A percentile compares a stretch with the other conserved stretches of the same genome.
phyloP scores from a whole-genome alignment of 2,329 filamentous ascomycete genomes.

The Cladosporium cucumerinum region DNA sequence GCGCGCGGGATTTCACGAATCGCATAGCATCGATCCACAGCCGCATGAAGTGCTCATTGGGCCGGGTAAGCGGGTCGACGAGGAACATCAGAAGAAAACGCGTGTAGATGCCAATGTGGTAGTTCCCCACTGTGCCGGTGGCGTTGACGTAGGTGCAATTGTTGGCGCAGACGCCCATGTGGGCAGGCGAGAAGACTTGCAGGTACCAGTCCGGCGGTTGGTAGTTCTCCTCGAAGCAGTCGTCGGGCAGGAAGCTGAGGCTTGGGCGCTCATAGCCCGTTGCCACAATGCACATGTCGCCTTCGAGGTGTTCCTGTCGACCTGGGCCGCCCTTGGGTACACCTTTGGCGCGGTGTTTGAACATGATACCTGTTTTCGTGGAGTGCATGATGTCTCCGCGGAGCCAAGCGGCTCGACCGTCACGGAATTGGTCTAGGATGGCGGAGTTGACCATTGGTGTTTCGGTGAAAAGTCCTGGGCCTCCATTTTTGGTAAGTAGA shows the following conservation, averaged over 20 bases:
- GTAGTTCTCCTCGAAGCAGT: constrained; percentile 71
- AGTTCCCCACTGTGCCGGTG: constrained; percentile 80
- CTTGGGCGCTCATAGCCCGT: constrained; percentile 76
- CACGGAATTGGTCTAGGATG: constrained; percentile 70
- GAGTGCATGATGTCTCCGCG: constrained; percentile 74
- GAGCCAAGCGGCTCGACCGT: constrained; percentile 71
- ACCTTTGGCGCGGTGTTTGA: constrained; percentile 69
- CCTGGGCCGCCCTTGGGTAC: constrained; percentile 76
- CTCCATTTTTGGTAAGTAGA: constrained; percentile 30
- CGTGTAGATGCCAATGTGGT: constrained; percentile 88
- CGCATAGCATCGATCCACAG: constrained; percentile 83
- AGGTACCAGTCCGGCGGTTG: constrained; percentile 83
- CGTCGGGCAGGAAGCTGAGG: constrained; percentile 68
- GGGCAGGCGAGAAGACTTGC: constrained; percentile 74
- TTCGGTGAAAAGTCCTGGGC: constrained; percentile 72
- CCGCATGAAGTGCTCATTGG: constrained; percentile 71
- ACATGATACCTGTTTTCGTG: constrained; percentile 59
- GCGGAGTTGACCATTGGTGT: constrained; percentile 87
- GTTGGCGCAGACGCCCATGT: constrained; percentile 72
- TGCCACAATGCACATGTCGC: constrained; percentile 77
- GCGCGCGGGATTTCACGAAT: constrained; percentile 64
- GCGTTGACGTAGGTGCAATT: constrained; percentile 81
- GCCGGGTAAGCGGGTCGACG: constrained; percentile 71
- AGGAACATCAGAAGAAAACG: constrained; percentile 84
- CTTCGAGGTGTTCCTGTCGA: constrained; percentile 60